phyloP scores from a whole-genome alignment of 2,329 filamentous ascomycete genomes.

The Aspergillus clavatus region DNA sequence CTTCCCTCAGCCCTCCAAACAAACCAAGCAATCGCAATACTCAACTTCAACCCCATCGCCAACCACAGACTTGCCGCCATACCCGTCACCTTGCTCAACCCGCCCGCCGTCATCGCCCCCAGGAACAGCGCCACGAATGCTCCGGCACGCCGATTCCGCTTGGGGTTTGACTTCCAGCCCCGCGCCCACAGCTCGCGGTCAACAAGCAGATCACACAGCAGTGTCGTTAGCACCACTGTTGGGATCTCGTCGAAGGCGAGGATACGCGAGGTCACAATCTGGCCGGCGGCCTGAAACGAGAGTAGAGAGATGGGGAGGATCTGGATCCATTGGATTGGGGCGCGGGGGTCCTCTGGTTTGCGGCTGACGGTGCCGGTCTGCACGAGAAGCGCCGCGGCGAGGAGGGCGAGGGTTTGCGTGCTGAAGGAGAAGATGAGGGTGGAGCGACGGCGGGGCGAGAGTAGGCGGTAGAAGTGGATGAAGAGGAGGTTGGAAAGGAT shows the following conservation, averaged over 20 bases:
- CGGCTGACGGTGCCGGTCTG: constrained; percentile 30
- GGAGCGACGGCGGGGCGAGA: constrained; percentile 32
- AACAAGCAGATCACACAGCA: constrained; percentile 38
- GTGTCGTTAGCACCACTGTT: constrained; percentile 39
- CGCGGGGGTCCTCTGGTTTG: constrained; percentile 24
- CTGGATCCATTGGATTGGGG: constrained; percentile 34
- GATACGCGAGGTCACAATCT: constrained; percentile 36
- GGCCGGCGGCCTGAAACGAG: constrained; percentile 39
- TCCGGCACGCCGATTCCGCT: constrained; percentile 32
- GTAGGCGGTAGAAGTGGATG: constrained; percentile 29
- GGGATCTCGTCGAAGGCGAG: constrained; percentile 38
- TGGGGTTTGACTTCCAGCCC: constrained; percentile 25
- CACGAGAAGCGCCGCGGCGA: constrained; percentile 34
- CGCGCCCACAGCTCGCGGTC: constrained; percentile 27
- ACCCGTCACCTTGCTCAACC: constrained; percentile 31
- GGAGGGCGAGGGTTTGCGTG: constrained; percentile 34
- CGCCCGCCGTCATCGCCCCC: constrained; percentile 40
- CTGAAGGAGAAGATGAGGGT: constrained; percentile 38
- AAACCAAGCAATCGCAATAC: constrained; percentile 32
- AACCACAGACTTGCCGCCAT: constrained; percentile 40
- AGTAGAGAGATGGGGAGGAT: constrained; percentile 36
- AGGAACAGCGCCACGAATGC: constrained; percentile 37
- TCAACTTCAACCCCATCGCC: constrained; percentile 34
- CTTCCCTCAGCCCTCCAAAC: constrained; percentile 28
- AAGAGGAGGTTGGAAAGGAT: constrained; percentile 39